Conservation (phyloP, 495 filamentous ascomycete species). For the Aspergillus nanangensis region DNA sequence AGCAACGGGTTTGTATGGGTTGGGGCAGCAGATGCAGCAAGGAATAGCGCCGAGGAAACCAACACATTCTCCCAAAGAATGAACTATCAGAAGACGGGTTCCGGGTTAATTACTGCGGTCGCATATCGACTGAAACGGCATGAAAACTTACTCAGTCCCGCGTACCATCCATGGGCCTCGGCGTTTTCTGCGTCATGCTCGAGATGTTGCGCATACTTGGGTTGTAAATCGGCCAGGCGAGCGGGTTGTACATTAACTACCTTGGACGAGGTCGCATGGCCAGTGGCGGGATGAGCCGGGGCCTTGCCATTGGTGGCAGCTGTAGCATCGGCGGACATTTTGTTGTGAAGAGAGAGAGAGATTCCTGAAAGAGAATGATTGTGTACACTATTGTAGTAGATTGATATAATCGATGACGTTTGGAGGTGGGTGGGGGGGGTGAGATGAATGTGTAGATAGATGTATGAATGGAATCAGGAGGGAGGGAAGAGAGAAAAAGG, state of each 20-base stretch:
- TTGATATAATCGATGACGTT: too few species aligned
- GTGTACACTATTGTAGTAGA: too few species aligned
- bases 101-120: slow-evolving; percentile 6
- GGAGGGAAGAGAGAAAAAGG: too few species aligned
- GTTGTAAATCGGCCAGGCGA: slow-evolving; percentile 77
- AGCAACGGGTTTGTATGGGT: slow-evolving; percentile 90
- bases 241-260: slow-evolving; percentile 80
- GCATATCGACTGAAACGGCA: not conserved
- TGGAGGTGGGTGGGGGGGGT: too few species aligned
- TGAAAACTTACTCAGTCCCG: slow-evolving; percentile 65
- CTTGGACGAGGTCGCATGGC: slow-evolving; percentile 16
- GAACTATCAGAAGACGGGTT: slow-evolving; percentile 52
- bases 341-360: not conserved
- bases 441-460: too few species aligned
- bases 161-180: slow-evolving; percentile 84
- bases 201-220: slow-evolving; percentile 76
- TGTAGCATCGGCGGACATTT: slow-evolving; percentile 26
- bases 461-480: too few species aligned
- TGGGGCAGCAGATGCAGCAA: slow-evolving; percentile 89
- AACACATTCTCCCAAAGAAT: slow-evolving; percentile 67
- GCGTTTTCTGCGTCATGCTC: slow-evolving; percentile 62
- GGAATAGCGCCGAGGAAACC: slow-evolving; percentile 85
- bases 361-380: too few species aligned
- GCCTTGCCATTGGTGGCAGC: slow-evolving; percentile 38
- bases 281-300: slow-evolving; percentile 22